These are phyloP conservation scores for Mycena indigotica DNA, from an alignment of 768 basidiomycete species.

Conservation along the genomic window DNA sequence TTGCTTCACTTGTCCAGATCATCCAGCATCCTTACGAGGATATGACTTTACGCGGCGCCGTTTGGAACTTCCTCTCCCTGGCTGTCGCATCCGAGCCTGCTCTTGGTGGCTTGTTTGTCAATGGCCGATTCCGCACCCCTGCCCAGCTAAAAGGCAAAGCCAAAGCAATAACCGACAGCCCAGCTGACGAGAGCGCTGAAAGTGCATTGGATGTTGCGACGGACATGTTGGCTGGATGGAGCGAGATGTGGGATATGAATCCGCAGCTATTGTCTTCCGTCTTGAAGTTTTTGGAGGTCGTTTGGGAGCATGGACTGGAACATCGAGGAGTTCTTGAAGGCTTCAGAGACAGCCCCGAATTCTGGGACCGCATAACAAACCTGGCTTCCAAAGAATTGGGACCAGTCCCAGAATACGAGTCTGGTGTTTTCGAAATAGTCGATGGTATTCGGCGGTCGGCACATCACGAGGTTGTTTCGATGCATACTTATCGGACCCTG, in stretches of 20 bases:
- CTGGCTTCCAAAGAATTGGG: conserved; percentile 72
- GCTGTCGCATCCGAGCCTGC: conserved; percentile 88
- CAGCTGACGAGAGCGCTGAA: conserved; percentile 38
- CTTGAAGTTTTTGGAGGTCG: conserved; percentile 72
- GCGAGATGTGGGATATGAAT: conserved; percentile 73
- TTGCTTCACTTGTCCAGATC: conserved; percentile 67
- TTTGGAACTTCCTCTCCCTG: conserved; percentile 83
- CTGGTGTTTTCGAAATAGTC: conserved; percentile 46
- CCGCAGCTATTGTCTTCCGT: conserved; percentile 76
- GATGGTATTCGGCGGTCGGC: conserved; percentile 56
- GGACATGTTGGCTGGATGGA: conserved; percentile 69
- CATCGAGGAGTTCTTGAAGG: conserved; percentile 61
- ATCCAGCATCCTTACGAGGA: conserved; percentile 83
- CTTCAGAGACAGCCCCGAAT: conserved; percentile 55
- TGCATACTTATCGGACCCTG: conserved; percentile 68
- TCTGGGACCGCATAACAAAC: conserved; percentile 72
- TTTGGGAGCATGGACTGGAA: conserved; percentile 81
- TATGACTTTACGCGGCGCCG: conserved; percentile 64
- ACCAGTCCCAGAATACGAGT: conserved; percentile 69
- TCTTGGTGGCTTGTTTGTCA: conserved; percentile 74
- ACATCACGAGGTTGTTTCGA: conserved; percentile 61
- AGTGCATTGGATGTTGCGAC: conserved; percentile 72
- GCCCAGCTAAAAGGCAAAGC: conserved; percentile 42
- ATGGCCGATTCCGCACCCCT: conserved; percentile 66
- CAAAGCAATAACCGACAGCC: conserved; percentile 40